Base-by-base conservation (phyloP, 2,329 filamentous ascomycete genomes). In the Emmonsia crescens region DNA sequence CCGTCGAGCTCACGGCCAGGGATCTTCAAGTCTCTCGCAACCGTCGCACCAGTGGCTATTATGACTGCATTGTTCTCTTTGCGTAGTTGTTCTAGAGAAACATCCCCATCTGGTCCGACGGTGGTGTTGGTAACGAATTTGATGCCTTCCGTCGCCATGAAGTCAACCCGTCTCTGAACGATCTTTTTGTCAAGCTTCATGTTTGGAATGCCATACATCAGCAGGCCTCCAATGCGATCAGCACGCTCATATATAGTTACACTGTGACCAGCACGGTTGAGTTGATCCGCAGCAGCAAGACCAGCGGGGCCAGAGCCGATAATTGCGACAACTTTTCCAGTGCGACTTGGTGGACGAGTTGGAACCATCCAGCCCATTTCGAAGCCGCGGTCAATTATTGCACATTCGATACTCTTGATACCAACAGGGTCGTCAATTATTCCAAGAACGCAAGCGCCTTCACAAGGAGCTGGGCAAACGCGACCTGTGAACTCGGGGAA, bases 151-250 rank as follows among this genome's bases (percentile, higher is more conserved):
- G 86, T 84, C 60, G 89, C 89, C 89, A 96, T 93, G 77, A 97
- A 91, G 76, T 96, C 90, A 57, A 94, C 91, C 75, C 93, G 89
- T 59, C 93, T 89, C 82, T 96, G 93, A 64, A 97, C 93, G 66
- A 96, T 87, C 73, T 91, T 91, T 83, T 97, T 97, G 80, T 97
- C 93, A 49, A 97, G 88, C 82, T 97, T 97, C 93, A 97, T 97
- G 82, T 97, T 97, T 67, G 93, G 93, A 68, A 97, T 97, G 68
- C 93, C 93, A 73, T 97, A 96, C 93, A 96, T 96, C 71, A 97
- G 84, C 61, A 97, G 82, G 75, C 93, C 93, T 77, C 93, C 93
- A 62, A 88, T 80, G 66, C 93, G 90, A 73, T 97, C 93, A 63
- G 91, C 85, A 66, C 93, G 90, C 82, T 97, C 93, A 72, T 94